Evolutionary conservation across 2,329 filamentous ascomycete genomes (phyloP).

Genomic region (Endoconidiophora polonica): DNA sequence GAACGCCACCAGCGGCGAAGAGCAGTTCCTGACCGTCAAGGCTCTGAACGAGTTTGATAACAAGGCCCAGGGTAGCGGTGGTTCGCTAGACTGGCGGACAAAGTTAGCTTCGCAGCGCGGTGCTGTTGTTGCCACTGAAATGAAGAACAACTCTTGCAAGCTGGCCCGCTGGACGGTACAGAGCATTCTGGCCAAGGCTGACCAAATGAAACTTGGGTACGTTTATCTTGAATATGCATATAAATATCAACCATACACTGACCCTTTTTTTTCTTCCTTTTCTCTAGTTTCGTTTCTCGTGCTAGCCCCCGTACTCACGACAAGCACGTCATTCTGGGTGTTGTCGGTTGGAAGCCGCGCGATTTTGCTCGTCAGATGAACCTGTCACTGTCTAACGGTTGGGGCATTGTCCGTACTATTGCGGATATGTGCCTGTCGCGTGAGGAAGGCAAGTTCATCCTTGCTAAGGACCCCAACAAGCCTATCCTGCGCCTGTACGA

Average conservation of each 20-base stretch:
- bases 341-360: slow-evolving; percentile 92
- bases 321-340: slow-evolving; percentile 87
- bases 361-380: slow-evolving; percentile 99
- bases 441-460: slow-evolving; percentile 65
- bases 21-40: slow-evolving; percentile 84
- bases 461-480: slow-evolving; percentile 92
- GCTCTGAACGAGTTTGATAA: slow-evolving; percentile 98
- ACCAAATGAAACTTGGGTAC: slow-evolving; percentile 94
- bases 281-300: slow-evolving; percentile 73
- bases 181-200: slow-evolving; percentile 90
- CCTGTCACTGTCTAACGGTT: slow-evolving; percentile 87
- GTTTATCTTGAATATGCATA: slow-evolving; percentile 19
- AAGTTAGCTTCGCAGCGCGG: slow-evolving; percentile 90
- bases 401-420: slow-evolving; percentile 97
- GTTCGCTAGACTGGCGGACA: slow-evolving; percentile 88
- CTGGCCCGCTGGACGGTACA: slow-evolving; percentile 95
- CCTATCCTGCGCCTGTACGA: slow-evolving; percentile 83
- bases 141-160: slow-evolving; percentile 99
- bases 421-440: slow-evolving; percentile 76
- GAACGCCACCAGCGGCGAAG: slow-evolving; percentile 81
- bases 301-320: slow-evolving; percentile 82
- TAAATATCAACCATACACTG: neutral
- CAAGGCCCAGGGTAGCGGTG: slow-evolving; percentile 89
- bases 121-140: slow-evolving; percentile 95
- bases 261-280: slow-evolving; percentile 17